Conservation (phyloP, 2,329 filamentous ascomycete genomes). For the Aspergillus tanneri region DNA sequence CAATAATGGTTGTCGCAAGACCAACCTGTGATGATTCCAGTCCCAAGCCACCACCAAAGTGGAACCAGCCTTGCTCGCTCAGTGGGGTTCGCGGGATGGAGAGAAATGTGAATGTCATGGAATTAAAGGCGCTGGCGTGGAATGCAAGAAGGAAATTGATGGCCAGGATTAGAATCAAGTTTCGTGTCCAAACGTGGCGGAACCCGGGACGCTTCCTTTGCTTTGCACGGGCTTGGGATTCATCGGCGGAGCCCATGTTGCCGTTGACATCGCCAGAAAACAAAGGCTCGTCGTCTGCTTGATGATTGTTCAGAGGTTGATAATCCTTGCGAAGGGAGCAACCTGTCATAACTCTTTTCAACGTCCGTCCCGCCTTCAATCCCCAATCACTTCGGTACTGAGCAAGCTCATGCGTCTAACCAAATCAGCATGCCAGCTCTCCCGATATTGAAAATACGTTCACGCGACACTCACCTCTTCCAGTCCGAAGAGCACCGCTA, state of each 20-base stretch:
- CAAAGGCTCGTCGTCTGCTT: slow-evolving; percentile 32
- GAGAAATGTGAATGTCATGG: slow-evolving; percentile 73
- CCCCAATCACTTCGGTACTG: slow-evolving; percentile 45
- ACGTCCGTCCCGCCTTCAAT: slow-evolving; percentile 37
- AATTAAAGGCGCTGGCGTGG: slow-evolving; percentile 73
- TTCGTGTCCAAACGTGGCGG: slow-evolving; percentile 53
- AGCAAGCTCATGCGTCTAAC: slow-evolving; percentile 38
- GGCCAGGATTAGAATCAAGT: slow-evolving; percentile 58
- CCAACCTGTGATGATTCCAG: slow-evolving; percentile 69
- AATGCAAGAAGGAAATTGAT: slow-evolving; percentile 69
- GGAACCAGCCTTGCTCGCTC: slow-evolving; percentile 45
- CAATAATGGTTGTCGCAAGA: slow-evolving; percentile 74
- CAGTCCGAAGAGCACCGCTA: slow-evolving; percentile 61
- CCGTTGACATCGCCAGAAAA: slow-evolving; percentile 36
- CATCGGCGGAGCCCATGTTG: slow-evolving; percentile 37
- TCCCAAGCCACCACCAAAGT: slow-evolving; percentile 72
- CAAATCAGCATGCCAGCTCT: background rate
- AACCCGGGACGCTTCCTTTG: slow-evolving; percentile 49
- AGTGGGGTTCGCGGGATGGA: slow-evolving; percentile 64
- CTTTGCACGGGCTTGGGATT: no score
- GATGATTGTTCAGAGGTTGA: slow-evolving; percentile 31
- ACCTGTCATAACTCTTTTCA: slow-evolving; percentile 31
- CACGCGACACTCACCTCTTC: slow-evolving; percentile 63
- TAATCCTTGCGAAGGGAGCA: slow-evolving; percentile 34
- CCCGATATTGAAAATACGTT: background rate